Evolutionary conservation across 192 early-diverging fungal genomes (phyloP).

Genomic region (Lobosporangium transversale): DNA sequence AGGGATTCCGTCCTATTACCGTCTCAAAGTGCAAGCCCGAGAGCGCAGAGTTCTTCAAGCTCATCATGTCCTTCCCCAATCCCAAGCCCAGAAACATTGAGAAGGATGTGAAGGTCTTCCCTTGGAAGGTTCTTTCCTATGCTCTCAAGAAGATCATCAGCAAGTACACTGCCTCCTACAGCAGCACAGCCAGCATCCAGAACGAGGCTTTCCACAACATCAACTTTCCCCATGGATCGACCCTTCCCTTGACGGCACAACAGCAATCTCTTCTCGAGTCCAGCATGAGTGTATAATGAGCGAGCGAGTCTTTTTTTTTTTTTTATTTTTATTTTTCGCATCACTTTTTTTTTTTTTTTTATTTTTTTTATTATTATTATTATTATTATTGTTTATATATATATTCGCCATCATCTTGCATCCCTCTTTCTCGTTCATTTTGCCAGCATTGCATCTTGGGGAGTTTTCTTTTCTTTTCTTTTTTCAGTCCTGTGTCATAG

Average conservation of each 20-base stretch:
- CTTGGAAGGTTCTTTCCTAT: constrained; percentile 75
- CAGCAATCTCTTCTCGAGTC: constrained; percentile 42
- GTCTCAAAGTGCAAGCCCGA: constrained; percentile 81
- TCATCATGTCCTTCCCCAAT: constrained; percentile 85
- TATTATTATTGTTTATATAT: not conserved
- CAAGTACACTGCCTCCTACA: constrained; percentile 73
- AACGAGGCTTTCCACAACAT: constrained; percentile 52
- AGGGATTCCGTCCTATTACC: constrained; percentile 81
- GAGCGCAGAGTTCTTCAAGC: constrained; percentile 81
- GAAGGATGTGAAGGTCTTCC: constrained; percentile 90
- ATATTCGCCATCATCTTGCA: not conserved
- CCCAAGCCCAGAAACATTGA: constrained; percentile 88
- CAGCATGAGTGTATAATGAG: constrained; percentile 24
- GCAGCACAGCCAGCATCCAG: constrained; percentile 56
- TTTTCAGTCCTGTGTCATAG: not conserved
- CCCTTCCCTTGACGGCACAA: constrained; percentile 38
- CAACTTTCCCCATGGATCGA: constrained; percentile 49
- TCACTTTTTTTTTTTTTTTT: constrained; percentile 7
- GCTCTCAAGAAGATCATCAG: constrained; percentile 83
- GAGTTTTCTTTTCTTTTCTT: not conserved
- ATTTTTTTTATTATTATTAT: constrained; percentile 3
- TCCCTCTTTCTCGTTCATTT: not conserved
- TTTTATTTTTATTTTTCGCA: constrained; percentile 4
- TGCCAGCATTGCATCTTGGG: not conserved
- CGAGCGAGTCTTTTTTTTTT: not conserved